phyloP scores from a whole-genome alignment of 177 flowering plant genomes.

The Tripterygium wilfordii region DNA sequence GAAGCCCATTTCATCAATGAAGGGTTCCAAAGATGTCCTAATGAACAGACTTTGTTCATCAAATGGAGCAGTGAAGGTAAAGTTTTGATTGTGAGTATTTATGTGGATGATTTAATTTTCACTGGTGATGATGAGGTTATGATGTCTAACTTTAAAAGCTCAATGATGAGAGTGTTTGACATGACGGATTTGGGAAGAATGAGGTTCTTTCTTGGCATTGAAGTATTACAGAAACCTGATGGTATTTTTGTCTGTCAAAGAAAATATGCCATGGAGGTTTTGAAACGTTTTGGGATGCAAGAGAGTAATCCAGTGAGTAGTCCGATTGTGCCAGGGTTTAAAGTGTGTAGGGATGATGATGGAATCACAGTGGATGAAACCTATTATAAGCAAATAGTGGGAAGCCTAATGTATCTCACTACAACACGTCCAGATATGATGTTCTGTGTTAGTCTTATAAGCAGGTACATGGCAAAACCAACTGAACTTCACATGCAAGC shows the following conservation, averaged over 20 bases:
- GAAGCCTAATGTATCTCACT: background rate
- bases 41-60: background rate
- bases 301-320: background rate
- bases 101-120: no score
- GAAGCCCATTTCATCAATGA: background rate
- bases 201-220: no score
- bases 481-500: no score
- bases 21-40: background rate
- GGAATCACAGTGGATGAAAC: background rate
- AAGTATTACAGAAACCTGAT: background rate
- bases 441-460: no score
- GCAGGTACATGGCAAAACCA: background rate
- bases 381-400: no score
- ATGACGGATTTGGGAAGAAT: no score
- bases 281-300: background rate
- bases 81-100: background rate
- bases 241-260: background rate
- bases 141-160: background rate
- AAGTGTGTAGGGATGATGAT: background rate
- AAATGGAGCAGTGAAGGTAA: background rate
- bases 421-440: no score
- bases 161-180: no score
- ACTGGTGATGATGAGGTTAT: background rate
- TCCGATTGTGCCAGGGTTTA: background rate
- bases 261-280: background rate